Evolutionary conservation across 2,329 filamentous ascomycete species (phyloP).

Genomic region (Rhinocladiella similis): DNA sequence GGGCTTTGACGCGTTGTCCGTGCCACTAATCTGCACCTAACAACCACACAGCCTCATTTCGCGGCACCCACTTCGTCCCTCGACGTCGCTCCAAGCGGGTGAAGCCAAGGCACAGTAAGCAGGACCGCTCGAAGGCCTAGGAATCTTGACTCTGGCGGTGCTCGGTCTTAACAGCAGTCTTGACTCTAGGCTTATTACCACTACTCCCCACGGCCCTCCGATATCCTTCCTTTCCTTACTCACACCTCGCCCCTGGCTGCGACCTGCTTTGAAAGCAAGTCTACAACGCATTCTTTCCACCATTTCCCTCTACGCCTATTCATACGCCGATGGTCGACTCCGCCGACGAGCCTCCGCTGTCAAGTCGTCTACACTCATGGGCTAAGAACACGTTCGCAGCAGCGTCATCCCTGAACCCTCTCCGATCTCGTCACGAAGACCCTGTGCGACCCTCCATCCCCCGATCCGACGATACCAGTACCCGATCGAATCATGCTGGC

Average conservation of each 20-base stretch:
- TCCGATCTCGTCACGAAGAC: constrained; percentile 15
- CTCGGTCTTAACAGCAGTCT: neutral
- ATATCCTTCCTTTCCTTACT: constrained; percentile 2
- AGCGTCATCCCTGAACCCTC: constrained; percentile 21
- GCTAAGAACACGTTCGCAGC: constrained; percentile 44
- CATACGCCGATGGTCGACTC: constrained; percentile 54
- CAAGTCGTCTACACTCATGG: constrained; percentile 54
- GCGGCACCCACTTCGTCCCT: neutral
- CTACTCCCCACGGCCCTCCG: constrained; percentile 4
- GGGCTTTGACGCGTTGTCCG: constrained; percentile 3
- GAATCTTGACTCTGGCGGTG: neutral
- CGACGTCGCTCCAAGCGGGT: neutral
- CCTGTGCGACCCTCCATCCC: constrained; percentile 19
- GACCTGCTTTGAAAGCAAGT: constrained; percentile 27
- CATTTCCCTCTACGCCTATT: constrained; percentile 20
- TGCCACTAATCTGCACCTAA: neutral
- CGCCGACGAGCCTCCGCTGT: constrained; percentile 51
- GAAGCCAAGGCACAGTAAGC: neutral
- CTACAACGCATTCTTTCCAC: constrained; percentile 20
- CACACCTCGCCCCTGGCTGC: constrained; percentile 6
- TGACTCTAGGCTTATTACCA: constrained; percentile 2
- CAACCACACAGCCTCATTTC: neutral
- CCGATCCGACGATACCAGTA: constrained; percentile 24
- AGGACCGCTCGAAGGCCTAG: neutral
- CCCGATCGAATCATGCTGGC: constrained; percentile 31